Percentiles rank a stretch among this genome's conserved stretches.
phyloP scores from a whole-genome alignment of 148 eudicot species.

The Vaccinium macrocarpon region DNA sequence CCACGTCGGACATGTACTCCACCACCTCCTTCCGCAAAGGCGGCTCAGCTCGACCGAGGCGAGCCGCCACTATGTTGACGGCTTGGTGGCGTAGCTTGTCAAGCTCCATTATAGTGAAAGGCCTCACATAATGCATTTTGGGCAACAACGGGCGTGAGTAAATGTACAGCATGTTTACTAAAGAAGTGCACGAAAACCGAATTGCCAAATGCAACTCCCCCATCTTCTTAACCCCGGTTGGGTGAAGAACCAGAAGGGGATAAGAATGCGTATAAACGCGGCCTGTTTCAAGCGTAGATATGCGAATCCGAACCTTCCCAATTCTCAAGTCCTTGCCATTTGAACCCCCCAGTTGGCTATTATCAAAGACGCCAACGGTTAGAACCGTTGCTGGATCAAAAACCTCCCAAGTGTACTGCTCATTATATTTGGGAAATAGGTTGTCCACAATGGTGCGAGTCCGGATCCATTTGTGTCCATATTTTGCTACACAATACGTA shows the following conservation, averaged over 20 bases:
- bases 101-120: constrained; percentile 77
- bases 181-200: constrained; percentile 83
- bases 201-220: constrained; percentile 88
- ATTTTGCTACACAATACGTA: constrained; percentile 95
- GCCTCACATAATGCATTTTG: constrained; percentile 91
- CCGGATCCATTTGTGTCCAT: constrained; percentile 91
- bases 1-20: constrained; percentile 94
- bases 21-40: constrained; percentile 86
- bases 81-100: constrained; percentile 96
- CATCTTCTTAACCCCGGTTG: constrained; percentile 93
- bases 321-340: constrained; percentile 70
- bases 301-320: constrained; percentile 87
- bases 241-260: constrained; percentile 78
- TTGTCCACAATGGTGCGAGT: constrained; percentile 88
- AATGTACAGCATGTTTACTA: constrained; percentile 78
- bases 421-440: constrained; percentile 77
- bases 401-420: constrained; percentile 99
- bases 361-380: constrained; percentile 87
- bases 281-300: constrained; percentile 91
- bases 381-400: constrained; percentile 93
- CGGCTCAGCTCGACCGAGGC: constrained; percentile 90
- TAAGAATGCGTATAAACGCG: constrained; percentile 89
- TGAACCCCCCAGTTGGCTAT: constrained; percentile 69
- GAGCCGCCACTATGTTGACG: constrained; percentile 76
- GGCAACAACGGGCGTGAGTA: constrained; percentile 82